Evolutionary conservation across 768 basidiomycete genomes (phyloP).

Genomic region (Tylopilus rubrobrunneus): DNA sequence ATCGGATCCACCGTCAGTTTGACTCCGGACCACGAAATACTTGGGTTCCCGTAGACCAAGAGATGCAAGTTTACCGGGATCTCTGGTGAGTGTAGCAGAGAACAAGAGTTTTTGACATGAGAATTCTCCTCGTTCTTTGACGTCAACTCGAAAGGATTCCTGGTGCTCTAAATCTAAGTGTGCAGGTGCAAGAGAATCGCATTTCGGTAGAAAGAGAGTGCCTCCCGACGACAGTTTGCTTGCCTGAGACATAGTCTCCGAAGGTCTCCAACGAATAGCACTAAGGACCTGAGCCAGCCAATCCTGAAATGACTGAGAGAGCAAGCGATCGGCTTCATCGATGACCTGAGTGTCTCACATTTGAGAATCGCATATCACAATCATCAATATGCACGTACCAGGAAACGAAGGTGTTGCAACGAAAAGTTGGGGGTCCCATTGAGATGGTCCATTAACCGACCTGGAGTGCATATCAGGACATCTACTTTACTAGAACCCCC

Average conservation of each 20-base stretch:
- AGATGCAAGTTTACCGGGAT: conserved; percentile 89
- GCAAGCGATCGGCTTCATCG: conserved; percentile 95
- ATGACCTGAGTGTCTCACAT: conserved; percentile 60
- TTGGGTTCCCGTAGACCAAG: conserved; percentile 75
- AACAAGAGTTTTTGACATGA: conserved; percentile 95
- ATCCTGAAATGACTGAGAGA: conserved; percentile 94
- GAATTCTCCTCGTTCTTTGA: conserved; percentile 52
- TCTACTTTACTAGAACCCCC: conserved; percentile 93
- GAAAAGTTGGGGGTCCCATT: conserved; percentile 86
- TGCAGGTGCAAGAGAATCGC: conserved; percentile 58
- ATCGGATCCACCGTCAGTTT: conserved; percentile 32
- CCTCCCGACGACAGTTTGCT: conserved; percentile 5
- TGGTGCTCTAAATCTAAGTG: conserved; percentile 35
- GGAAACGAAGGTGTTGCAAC: conserved; percentile 90
- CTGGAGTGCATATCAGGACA: conserved; percentile 93
- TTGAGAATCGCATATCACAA: neutral
- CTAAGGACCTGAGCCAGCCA: conserved; percentile 84
- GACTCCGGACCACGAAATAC: conserved; percentile 81
- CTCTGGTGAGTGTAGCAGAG: conserved; percentile 91
- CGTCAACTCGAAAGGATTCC: conserved; percentile 39
- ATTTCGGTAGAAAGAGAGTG: neutral
- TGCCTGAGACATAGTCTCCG: neutral
- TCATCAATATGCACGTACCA: conserved; percentile 49
- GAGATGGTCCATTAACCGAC: conserved; percentile 91
- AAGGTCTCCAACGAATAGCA: conserved; percentile 53